Base-by-base conservation (phyloP, 495 filamentous ascomycete species). In the Evernia prunastri region DNA sequence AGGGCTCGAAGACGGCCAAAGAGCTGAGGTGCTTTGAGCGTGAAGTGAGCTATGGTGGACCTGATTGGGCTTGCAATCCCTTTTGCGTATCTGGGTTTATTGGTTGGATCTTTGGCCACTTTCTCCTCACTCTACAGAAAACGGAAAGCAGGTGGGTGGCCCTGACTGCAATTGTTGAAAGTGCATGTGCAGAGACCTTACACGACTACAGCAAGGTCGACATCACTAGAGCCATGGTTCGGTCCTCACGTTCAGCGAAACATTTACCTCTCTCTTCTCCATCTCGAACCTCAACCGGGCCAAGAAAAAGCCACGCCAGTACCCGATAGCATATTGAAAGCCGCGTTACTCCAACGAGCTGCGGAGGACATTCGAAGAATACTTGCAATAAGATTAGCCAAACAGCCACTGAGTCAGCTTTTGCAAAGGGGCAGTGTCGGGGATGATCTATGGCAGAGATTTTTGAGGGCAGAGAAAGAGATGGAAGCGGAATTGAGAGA, bases 401-500 rank as follows among this genome's bases (percentile, higher is more conserved):
- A 97, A 77, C 87, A 87, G 60, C 89, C 94, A 11, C 81, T 96
- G 71, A 85, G 87, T 66, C 85, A 85, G 59, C 78, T 98, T 49
- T 75, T 97, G 58, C 90, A 96, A 76, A 80, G 89, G 53, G 95
- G 95, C 1, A 93, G 89, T 73, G 91, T 98, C 1, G 93, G 95
- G 11, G 95, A 98, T 76, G 94, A 98, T 74, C 74, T 97, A 49
- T 97, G 92, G 89, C 94, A 97, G 78, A 81, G 94, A 45, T 96
- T 97, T 73, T 72, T 84, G 69, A 79, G 89, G 47, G 94, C 93
- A 33, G 94, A 98, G 82, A 93, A 93, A 80, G 94, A 97, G 79
- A 95, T 96, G 79, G 92, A 98, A 76, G 93, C 92, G 64, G 94
- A 98, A 76, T 79, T 98, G 40, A 81, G 88, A 66, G 94, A 98